A percentile compares a stretch with the other conserved stretches of the same genome.
phyloP scores from a whole-genome alignment of 306 rosid species.

The Leucaena leucocephala region DNA sequence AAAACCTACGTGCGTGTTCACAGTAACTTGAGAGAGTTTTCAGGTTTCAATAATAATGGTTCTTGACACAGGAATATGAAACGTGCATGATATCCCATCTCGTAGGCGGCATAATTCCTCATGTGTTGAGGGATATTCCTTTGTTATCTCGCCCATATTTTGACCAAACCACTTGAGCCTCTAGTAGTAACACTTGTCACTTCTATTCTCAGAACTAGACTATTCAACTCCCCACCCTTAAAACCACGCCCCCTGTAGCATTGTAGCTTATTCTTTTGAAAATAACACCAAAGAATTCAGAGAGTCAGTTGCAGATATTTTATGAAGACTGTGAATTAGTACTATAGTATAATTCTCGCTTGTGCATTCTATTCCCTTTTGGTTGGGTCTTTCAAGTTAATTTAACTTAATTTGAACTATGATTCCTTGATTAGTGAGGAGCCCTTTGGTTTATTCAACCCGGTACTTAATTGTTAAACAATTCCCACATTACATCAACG shows the following conservation, averaged over 20 bases:
- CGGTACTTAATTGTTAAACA: background rate
- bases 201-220: too few species aligned
- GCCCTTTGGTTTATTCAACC: background rate
- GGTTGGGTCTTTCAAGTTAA: background rate
- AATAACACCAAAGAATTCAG: background rate
- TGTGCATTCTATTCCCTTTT: background rate
- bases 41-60: too few species aligned
- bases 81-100: background rate
- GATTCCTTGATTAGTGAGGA: background rate
- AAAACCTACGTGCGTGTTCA: too few species aligned
- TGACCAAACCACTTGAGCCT: too few species aligned
- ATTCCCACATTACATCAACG: conserved; percentile 20
- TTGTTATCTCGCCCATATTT: too few species aligned
- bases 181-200: too few species aligned
- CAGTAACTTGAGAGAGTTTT: too few species aligned
- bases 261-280: background rate
- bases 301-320: background rate
- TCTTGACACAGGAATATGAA: background rate
- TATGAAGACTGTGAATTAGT: background rate
- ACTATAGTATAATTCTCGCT: too few species aligned
- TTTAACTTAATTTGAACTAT: background rate
- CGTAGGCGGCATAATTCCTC: background rate
- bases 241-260: too few species aligned
- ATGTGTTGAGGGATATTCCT: background rate
- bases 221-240: too few species aligned